These are phyloP conservation scores for Chlamydomonas sp. DNA, from an alignment of 139 green algal genomes.

Conservation along the genomic window DNA sequence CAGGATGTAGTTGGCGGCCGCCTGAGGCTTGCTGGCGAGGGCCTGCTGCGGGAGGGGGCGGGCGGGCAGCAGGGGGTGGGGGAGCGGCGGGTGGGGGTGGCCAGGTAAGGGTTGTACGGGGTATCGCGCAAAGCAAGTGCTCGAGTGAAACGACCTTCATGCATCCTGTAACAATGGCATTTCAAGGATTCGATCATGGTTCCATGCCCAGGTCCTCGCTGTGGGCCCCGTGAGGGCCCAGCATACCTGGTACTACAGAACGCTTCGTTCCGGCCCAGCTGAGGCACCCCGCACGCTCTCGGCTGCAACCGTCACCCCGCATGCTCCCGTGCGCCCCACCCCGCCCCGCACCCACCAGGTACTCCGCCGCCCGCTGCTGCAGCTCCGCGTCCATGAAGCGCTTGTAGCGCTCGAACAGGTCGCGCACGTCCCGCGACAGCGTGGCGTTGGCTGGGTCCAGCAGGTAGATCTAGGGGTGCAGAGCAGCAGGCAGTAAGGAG, in stretches of 20 bases:
- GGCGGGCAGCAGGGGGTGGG: neutral
- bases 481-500: too few species aligned
- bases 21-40: constrained; percentile 51
- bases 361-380: constrained; percentile 96
- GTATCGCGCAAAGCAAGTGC: too few species aligned
- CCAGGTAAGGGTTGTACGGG: too few species aligned
- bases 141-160: too few species aligned
- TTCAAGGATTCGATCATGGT: too few species aligned
- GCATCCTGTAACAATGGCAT: too few species aligned
- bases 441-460: constrained; percentile 61
- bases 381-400: constrained; percentile 86
- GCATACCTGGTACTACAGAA: neutral
- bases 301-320: neutral
- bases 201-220: too few species aligned
- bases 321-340: neutral
- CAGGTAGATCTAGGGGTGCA: constrained; percentile 47
- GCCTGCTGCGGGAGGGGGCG: constrained; percentile 35
- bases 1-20: constrained; percentile 68
- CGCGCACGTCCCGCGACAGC: constrained; percentile 64
- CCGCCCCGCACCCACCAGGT: constrained; percentile 65
- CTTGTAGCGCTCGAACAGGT: constrained; percentile 73
- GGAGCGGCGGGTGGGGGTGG: neutral
- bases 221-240: too few species aligned
- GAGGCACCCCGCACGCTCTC: neutral
- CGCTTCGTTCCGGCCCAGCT: neutral